Conservation (phyloP, 2,329 filamentous ascomycete genomes). For the Fusarium clavum region DNA sequence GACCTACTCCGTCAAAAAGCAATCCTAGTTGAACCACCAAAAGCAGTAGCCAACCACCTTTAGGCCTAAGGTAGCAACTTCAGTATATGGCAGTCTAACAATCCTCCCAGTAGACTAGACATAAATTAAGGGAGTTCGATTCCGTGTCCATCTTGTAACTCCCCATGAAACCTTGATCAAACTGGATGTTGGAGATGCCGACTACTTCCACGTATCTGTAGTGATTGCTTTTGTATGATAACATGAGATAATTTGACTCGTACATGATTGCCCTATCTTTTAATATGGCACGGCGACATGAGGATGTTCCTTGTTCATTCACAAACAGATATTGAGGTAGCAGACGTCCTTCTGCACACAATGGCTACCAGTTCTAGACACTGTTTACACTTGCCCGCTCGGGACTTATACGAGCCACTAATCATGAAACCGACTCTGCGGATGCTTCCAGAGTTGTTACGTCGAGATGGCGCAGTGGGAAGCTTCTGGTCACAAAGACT, state of each 20-base stretch:
- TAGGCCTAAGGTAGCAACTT: too few species aligned
- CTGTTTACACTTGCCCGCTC: not conserved
- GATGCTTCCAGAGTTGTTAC: not conserved
- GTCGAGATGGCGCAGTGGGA: not conserved
- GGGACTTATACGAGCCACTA: not conserved
- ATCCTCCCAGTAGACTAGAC: not conserved
- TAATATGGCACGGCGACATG: not conserved
- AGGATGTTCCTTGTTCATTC: not conserved
- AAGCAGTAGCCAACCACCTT: too few species aligned
- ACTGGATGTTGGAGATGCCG: not conserved
- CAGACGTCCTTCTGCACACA: not conserved
- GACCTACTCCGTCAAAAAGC: not conserved
- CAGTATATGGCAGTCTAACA: too few species aligned
- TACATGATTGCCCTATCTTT: not conserved
- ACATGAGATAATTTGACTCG: not conserved
- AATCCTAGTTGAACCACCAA: not conserved
- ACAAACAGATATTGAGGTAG: not conserved
- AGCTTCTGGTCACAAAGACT: not conserved
- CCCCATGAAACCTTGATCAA: conserved; percentile 4
- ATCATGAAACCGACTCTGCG: not conserved
- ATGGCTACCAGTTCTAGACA: not conserved
- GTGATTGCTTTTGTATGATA: not conserved
- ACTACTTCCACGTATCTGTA: not conserved
- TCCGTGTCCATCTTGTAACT: not conserved
- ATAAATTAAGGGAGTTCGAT: not conserved